Evolutionary conservation across 2,329 filamentous ascomycete genomes (phyloP).

Genomic region (Trichoderma oligosporum): DNA sequence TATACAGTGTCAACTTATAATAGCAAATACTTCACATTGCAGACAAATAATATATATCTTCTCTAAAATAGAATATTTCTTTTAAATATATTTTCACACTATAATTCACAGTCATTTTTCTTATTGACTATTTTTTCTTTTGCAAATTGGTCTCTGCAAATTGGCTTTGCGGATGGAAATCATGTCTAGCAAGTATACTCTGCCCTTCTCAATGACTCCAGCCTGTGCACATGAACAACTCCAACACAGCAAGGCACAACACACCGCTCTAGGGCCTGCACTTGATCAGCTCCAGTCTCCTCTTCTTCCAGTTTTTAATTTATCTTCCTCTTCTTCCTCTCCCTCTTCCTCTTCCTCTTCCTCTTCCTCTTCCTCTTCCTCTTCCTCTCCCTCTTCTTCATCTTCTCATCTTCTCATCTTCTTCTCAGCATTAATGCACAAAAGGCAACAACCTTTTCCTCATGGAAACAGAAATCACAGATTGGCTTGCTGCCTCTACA

Average conservation of each 20-base stretch:
- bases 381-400: not conserved
- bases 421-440: no score
- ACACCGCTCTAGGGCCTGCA: slow-evolving; percentile 2
- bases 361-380: not conserved
- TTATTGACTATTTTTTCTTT: no score
- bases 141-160: no score
- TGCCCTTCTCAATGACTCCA: not conserved
- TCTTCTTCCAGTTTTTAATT: not conserved
- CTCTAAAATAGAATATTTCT: not conserved
- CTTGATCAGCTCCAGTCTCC: not conserved
- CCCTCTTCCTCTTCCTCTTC: not conserved
- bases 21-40: not conserved
- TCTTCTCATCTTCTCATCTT: not conserved
- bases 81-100: no score
- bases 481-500: not conserved
- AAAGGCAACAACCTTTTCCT: not conserved
- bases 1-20: no score
- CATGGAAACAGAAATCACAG: not conserved
- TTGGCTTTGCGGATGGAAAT: not conserved
- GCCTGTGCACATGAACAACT: not conserved
- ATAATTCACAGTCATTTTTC: not conserved
- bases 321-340: not conserved
- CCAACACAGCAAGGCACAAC: not conserved
- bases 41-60: no score
- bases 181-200: not conserved